Evolutionary conservation across 352 stramenopile genomes (phyloP), one percentile per base, ranked within the genome.

Genomic region (Lagenidium sp.): DNA sequence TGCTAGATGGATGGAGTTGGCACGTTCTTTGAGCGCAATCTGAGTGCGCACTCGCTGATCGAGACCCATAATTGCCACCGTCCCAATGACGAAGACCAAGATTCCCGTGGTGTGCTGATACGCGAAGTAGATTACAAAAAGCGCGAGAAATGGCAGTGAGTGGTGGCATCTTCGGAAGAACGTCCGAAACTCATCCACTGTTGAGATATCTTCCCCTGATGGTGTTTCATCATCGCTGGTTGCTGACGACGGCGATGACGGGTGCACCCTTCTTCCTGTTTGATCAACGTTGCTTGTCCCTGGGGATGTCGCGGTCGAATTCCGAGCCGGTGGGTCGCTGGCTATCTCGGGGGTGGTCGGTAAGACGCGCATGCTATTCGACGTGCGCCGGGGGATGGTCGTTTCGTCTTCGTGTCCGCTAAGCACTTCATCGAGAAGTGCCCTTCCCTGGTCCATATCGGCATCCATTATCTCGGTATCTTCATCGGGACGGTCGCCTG

Each of bases 51-150:
- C 54, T 21, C 75, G 70, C 34, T 85, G 60, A 41, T 91, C 79
- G 15, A 91, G 62, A n/a, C 71, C 68, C 32, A 85, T 68, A 26
- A 91, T 72, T 29, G 74, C 66, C 15, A 82, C 57, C 2, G 66
- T 83, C 0, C 79, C 79, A 16, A 86, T 47, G 24, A 71, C 56
- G 49, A 86, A 80, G 11, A 85, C 65, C 28, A 79, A 37, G 24
- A 91, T 85, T 4, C 73, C 79, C 12, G 57, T 77, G 7, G 68
- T 65, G 55, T 91, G 79, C 54, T 85, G 66, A 48, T 85, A 88
- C 24, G 75, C 65, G 59, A 91, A 84, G 52, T 87, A 88, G 20
- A 88, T 48, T 8, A 88, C 25, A 20, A 91, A 77, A 7, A 91
- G 42, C 7, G 63, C 72, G 4, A 79, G 29, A 53, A 91, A 91